phyloP scores from a whole-genome alignment of 2,329 filamentous ascomycete genomes.

The Didymella pinodella region DNA sequence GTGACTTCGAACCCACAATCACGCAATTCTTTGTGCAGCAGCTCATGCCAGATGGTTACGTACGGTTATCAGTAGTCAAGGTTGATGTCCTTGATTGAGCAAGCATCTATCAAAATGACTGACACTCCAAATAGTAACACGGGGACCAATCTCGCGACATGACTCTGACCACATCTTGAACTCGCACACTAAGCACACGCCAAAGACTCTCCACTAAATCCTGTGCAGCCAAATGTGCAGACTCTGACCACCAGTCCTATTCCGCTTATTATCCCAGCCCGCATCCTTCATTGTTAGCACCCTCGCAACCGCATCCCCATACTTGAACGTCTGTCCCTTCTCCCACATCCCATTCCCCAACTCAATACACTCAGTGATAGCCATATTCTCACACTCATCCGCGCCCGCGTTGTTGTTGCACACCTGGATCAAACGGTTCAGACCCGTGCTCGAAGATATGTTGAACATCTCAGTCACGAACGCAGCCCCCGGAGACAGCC shows the following conservation, averaged over 20 bases:
- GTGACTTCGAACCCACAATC: neutral
- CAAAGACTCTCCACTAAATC: constrained; percentile 20
- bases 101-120: neutral
- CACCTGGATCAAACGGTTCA: constrained; percentile 45
- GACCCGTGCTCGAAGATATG: constrained; percentile 31
- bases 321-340: constrained; percentile 48
- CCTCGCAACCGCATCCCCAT: constrained; percentile 39
- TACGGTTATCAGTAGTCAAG: neutral
- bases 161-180: too few species aligned
- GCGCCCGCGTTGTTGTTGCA: constrained; percentile 30
- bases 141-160: too few species aligned
- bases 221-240: constrained; percentile 43
- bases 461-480: constrained; percentile 40
- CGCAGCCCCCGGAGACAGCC: constrained; percentile 37
- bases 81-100: neutral
- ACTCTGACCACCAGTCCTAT: constrained; percentile 37
- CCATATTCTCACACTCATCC: constrained; percentile 40
- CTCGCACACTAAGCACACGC: neutral
- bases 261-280: constrained; percentile 45
- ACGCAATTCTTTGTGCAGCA: neutral
- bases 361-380: constrained; percentile 47
- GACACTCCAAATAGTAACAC: neutral
- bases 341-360: constrained; percentile 46
- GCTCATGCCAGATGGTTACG: neutral
- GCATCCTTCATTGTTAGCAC: constrained; percentile 45